Evolutionary conservation across 2,329 filamentous ascomycete species (phyloP), one percentile per base, ranked within the genome.

Genomic region (Stenocarpella maydis): DNA sequence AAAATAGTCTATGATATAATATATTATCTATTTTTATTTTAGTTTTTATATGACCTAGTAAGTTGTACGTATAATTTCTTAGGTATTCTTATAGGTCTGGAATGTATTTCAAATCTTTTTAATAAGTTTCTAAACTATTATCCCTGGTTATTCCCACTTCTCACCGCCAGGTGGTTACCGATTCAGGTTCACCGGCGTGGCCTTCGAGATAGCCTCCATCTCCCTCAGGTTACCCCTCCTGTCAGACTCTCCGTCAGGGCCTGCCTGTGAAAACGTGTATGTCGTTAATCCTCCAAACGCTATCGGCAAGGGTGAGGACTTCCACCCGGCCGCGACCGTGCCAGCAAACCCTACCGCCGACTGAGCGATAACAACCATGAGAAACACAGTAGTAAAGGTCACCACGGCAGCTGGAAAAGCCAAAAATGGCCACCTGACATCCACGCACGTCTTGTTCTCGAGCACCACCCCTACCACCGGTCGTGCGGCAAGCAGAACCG

Each of bases 351-450:
- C 39, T 1, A 31, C 2, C 24, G 39, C 54, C 24, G 54, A 60
- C 39, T 60, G 54, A 8, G 8, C 21, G n/a, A 60, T 31, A 2
- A 60, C 39, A 5, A 45, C 17, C 3, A 45, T 3, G 24, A 60
- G 54, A 10, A 60, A 60, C 1, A 8, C 24, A 8, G 24, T 31
- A 14, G 54, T 60, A 7, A 60, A 43, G 4, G 39, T 9, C 39
- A 60, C 54, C 24, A 60, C 54, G 24, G 54, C 54, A 28, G 54
- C 39, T n/a, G 54, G 54, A 39, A 60, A 60, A n/a, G 54, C 54
- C 37, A 60, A 14, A 14, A 60, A 60, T 39, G 54, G 54, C 54
- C 54, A 60, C 24, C 54, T 28, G 24, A 43, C 54, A 17, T 60
- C 54, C 24, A 60, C 54, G 39, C 54, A 60, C 24, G 54, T 60